Conservation (phyloP, 2,329 filamentous ascomycete species). For the Fonsecaea pugnacius region DNA sequence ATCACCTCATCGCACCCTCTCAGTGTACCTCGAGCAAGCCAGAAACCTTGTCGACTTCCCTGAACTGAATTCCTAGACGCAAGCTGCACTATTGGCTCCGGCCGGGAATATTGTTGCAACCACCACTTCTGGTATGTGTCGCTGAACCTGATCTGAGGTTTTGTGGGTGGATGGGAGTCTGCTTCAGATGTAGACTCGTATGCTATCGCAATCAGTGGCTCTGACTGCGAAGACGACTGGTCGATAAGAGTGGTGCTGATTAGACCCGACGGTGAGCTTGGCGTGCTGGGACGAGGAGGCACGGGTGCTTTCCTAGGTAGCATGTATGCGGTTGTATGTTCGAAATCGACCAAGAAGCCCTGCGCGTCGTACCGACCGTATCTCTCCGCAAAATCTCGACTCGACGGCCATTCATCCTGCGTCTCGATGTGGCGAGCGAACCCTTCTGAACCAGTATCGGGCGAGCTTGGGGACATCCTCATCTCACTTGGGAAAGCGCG, state of each 20-base stretch:
- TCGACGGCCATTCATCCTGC: conserved; percentile 7
- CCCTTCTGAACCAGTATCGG: neutral
- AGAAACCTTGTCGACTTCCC: conserved; percentile 5
- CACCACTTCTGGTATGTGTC: conserved; percentile 7
- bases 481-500: neutral
- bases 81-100: neutral
- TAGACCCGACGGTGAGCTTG: neutral
- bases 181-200: conserved; percentile 1
- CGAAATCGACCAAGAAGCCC: conserved; percentile 13
- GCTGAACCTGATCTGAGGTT: conserved; percentile 9
- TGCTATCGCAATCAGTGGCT: conserved; percentile 4
- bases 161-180: neutral
- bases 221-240: neutral
- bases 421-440: neutral
- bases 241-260: neutral
- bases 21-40: conserved; percentile 14
- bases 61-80: neutral
- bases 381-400: neutral
- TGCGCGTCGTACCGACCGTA: conserved; percentile 5
- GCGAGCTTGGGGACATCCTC: neutral
- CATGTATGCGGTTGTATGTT: conserved; percentile 6
- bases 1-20: conserved; percentile 4
- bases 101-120: neutral
- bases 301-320: conserved; percentile 7
- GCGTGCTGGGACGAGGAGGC: neutral